These are phyloP conservation scores for Phaeosphaeriaceae sp. DNA, from an alignment of 2,329 filamentous ascomycete genomes.

Conservation along the genomic window DNA sequence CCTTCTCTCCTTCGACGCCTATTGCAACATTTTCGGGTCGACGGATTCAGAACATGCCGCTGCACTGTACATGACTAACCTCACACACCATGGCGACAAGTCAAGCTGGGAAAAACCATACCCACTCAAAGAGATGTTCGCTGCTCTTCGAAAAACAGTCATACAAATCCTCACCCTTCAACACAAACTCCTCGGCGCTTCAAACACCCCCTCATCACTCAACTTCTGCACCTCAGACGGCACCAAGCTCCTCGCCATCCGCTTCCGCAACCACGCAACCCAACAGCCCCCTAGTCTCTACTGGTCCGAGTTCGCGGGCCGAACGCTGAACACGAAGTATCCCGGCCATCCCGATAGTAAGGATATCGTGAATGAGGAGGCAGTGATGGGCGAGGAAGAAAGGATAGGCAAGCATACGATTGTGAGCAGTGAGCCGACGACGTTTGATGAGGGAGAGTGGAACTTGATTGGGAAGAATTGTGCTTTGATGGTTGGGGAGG, in stretches of 20 bases:
- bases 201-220: constrained; percentile 56
- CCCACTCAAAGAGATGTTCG: constrained; percentile 51
- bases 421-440: constrained; percentile 63
- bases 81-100: constrained; percentile 50
- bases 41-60: constrained; percentile 64
- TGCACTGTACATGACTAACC: constrained; percentile 58
- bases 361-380: constrained; percentile 43
- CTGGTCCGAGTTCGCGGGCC: constrained; percentile 59
- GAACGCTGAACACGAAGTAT: constrained; percentile 62
- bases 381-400: constrained; percentile 45
- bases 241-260: constrained; percentile 57
- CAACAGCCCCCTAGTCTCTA: constrained; percentile 63
- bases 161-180: constrained; percentile 58
- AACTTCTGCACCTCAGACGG: constrained; percentile 64
- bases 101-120: constrained; percentile 55
- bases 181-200: constrained; percentile 48
- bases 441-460: constrained; percentile 62
- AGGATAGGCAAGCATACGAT: constrained; percentile 62
- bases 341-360: constrained; percentile 56
- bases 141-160: constrained; percentile 57
- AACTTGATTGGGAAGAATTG: constrained; percentile 59
- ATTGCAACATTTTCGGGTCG: constrained; percentile 57
- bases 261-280: constrained; percentile 61
- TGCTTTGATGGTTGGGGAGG: constrained; percentile 53
- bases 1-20: constrained; percentile 57